Evolutionary conservation across 768 basidiomycete species (phyloP).

Genomic region (Tulasnella sp.): DNA sequence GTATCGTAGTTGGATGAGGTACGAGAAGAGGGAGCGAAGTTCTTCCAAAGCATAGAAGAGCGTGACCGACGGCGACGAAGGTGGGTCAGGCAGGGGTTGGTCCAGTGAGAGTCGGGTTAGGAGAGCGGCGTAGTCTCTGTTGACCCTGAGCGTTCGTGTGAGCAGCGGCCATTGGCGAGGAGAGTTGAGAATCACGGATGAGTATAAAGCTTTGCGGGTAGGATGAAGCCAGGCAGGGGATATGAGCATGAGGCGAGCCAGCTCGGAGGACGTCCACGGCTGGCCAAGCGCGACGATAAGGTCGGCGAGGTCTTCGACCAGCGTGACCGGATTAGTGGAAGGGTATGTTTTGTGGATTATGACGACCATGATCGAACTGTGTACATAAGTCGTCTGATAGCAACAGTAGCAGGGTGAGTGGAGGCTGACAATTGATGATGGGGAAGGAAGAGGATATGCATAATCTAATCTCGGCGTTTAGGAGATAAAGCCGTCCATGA

Average conservation of each 20-base stretch:
- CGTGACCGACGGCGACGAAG: background rate
- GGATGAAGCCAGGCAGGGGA: conserved; percentile 3
- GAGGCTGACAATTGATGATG: too few relatives aligned
- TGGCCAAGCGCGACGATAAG: conserved; percentile 5
- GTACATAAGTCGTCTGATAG: too few relatives aligned
- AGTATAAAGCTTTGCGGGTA: background rate
- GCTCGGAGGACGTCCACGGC: conserved; percentile 7
- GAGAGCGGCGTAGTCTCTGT: background rate
- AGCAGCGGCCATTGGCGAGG: conserved; percentile 1
- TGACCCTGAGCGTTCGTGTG: background rate
- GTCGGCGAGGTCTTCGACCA: conserved; percentile 10
- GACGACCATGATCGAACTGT: background rate
- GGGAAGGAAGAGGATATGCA: too few relatives aligned
- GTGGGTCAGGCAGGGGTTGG: background rate
- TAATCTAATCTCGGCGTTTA: too few relatives aligned
- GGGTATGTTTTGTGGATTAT: conserved; percentile 5
- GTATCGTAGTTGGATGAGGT: background rate
- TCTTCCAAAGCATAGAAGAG: background rate
- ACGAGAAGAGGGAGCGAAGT: background rate
- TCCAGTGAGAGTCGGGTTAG: background rate
- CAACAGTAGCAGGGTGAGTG: too few relatives aligned
- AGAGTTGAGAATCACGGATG: background rate
- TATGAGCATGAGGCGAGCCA: background rate
- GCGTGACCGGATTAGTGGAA: background rate
- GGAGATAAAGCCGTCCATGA: too few relatives aligned